Evolutionary conservation across 208 protist species (phyloP).

Genomic region (Leishmania tarentolae): DNA sequence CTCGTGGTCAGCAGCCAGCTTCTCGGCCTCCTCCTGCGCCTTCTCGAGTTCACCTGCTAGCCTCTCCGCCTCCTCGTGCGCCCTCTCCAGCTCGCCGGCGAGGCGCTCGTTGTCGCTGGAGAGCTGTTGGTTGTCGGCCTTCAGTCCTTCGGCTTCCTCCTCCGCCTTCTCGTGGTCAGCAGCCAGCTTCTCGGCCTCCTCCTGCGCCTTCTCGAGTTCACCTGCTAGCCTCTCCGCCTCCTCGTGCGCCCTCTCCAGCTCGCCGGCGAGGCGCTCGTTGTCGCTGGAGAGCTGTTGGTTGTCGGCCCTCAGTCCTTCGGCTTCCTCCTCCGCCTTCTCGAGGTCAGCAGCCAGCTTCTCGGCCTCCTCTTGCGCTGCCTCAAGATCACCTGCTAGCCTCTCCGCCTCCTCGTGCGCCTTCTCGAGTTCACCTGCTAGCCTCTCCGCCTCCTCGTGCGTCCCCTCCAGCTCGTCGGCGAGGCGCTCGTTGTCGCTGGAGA

Average conservation of each 20-base stretch:
- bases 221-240: background rate
- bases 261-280: conserved; percentile 9
- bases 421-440: background rate
- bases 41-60: background rate
- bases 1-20: background rate
- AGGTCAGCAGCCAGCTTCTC: background rate
- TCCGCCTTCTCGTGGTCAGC: background rate
- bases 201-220: background rate
- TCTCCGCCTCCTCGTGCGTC: background rate
- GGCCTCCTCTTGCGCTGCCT: background rate
- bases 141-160: too few species aligned
- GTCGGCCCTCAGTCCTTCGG: background rate
- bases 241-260: background rate
- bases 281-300: background rate
- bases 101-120: too few species aligned
- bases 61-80: background rate
- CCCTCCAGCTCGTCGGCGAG: background rate
- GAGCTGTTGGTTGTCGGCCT: too few species aligned
- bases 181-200: background rate
- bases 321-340: background rate
- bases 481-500: background rate
- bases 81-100: background rate
- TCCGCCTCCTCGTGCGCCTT: background rate
- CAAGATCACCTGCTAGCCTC: background rate
- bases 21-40: background rate